Evolutionary conservation across 306 rosid genomes (phyloP), one percentile per base, ranked within the genome.

Genomic region (Argentina anserina): DNA sequence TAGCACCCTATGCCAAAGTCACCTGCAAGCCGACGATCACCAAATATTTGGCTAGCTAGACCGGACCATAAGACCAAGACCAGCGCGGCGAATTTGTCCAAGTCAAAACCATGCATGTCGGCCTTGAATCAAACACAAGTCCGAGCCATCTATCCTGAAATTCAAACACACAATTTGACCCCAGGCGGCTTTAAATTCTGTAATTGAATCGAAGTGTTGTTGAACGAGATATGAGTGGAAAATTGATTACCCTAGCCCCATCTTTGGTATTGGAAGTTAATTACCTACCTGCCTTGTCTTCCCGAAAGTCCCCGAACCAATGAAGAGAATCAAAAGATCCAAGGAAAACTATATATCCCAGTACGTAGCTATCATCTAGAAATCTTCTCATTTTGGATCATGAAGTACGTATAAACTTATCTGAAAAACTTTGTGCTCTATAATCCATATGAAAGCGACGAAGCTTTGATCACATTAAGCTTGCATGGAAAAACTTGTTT

Each of bases 61-160:
- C n/a, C n/a, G n/a, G 66, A 31, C 41, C 23, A 0, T 4, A 49
- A 34, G 46, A 34, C 46, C 20, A 13, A 3, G 75, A 37, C 65
- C 39, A 25, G 9, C 14, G 3, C 45, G 11, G 45, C 11, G n/a
- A 36, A 1, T 34, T 70, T 15, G 25, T 17, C 37, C 49, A 53
- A 70, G 52, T 53, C 52, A 52, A 70, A 39, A 53, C 25, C 60
- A 18, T 14, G 71, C 46, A 29, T 14, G 39, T 70, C 75, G 75
- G 65, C 37, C 63, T 34, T 12, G 37, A 70, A 52, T 33, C 64
- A 50, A 52, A 50, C 47, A 50, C 21, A 14, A 14, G 47, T 70
- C 36, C 47, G n/a, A 52, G 64, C 63, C 62, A 12, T 49, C 47
- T 52, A 70, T 36, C 9, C 49, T 52, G 64, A 23, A 50, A 52